Conservation (phyloP, 305 asterid genomes). For the Rubia occidens region DNA sequence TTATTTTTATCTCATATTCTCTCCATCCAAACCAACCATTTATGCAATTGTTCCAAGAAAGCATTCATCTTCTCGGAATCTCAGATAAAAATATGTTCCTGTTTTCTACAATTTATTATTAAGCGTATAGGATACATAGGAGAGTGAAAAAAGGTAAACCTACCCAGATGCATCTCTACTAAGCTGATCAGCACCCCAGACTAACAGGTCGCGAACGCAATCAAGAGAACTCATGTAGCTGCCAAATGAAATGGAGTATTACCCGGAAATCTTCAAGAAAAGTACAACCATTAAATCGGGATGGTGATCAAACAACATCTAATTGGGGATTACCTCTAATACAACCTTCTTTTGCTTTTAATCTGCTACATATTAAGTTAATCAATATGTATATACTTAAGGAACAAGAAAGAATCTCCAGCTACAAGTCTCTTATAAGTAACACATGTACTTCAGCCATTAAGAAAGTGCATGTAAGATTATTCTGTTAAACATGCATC, state of each 20-base stretch:
- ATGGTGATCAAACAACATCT: no score
- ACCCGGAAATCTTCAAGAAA: constrained; percentile 52
- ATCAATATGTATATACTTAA: no score
- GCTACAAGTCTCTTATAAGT: no score
- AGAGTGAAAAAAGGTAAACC: not conserved
- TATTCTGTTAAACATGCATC: no score
- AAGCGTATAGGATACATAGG: not conserved
- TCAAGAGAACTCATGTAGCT: constrained; percentile 87
- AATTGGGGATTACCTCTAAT: no score
- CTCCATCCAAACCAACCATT: not conserved
- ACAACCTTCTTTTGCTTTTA: no score
- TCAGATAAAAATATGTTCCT: not conserved
- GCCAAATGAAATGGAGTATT: constrained; percentile 96
- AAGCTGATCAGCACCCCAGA: constrained; percentile 87
- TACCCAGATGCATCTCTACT: constrained; percentile 91
- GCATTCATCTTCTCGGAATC: not conserved
- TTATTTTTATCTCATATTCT: not conserved
- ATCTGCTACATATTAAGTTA: no score
- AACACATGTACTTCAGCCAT: no score
- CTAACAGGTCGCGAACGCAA: constrained; percentile 70
- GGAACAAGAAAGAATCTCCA: no score
- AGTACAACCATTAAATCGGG: no score
- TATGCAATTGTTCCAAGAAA: not conserved
- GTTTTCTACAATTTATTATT: not conserved
- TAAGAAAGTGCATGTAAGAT: no score